A percentile compares a stretch with the other conserved stretches of the same genome.
phyloP scores from a whole-genome alignment of 768 basidiomycete genomes.

The Auricularia heimuer region DNA sequence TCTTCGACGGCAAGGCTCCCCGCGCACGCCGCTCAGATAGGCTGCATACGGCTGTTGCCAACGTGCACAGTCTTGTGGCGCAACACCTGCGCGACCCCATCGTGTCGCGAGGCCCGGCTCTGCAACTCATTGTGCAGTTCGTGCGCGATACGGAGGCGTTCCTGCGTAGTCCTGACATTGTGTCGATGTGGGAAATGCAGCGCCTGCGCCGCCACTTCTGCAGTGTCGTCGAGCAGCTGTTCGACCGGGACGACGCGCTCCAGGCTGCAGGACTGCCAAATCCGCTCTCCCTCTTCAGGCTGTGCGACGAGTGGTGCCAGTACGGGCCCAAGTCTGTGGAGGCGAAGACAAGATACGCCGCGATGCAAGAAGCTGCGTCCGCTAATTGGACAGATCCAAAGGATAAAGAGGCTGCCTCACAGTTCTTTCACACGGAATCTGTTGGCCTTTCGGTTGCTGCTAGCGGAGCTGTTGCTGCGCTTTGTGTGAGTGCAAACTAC shows the following conservation, averaged over 20 bases:
- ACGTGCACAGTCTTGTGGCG: slow-evolving; percentile 81
- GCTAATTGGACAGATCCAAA: slow-evolving; percentile 46
- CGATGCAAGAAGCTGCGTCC: slow-evolving; percentile 60
- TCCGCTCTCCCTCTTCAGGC: slow-evolving; percentile 67
- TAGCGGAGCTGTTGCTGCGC: slow-evolving; percentile 75
- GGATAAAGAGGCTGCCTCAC: slow-evolving; percentile 34
- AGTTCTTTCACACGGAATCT: slow-evolving; percentile 59
- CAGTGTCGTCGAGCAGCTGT: slow-evolving; percentile 76
- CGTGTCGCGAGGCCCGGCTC: slow-evolving; percentile 56
- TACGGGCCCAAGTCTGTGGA: slow-evolving; percentile 64
- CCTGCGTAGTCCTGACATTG: slow-evolving; percentile 58
- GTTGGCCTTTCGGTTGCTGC: slow-evolving; percentile 68
- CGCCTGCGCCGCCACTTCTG: slow-evolving; percentile 85
- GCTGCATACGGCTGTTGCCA: slow-evolving; percentile 75
- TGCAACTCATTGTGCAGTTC: slow-evolving; percentile 77
- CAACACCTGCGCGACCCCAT: slow-evolving; percentile 64
- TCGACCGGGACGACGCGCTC: slow-evolving; percentile 60
- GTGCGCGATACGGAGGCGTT: slow-evolving; percentile 74
- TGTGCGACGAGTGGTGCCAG: slow-evolving; percentile 93
- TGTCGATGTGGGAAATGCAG: slow-evolving; percentile 69
- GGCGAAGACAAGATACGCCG: slow-evolving; percentile 55
- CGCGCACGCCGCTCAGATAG: slow-evolving; percentile 66
- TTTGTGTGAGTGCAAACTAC: slow-evolving; percentile 55
- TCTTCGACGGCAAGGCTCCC: slow-evolving; percentile 68
- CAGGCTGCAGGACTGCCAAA: slow-evolving; percentile 66